Percentiles rank a stretch among this genome's conserved stretches.
Conservation (phyloP, 495 filamentous ascomycete genomes). For the Haplographium delicatum region DNA sequence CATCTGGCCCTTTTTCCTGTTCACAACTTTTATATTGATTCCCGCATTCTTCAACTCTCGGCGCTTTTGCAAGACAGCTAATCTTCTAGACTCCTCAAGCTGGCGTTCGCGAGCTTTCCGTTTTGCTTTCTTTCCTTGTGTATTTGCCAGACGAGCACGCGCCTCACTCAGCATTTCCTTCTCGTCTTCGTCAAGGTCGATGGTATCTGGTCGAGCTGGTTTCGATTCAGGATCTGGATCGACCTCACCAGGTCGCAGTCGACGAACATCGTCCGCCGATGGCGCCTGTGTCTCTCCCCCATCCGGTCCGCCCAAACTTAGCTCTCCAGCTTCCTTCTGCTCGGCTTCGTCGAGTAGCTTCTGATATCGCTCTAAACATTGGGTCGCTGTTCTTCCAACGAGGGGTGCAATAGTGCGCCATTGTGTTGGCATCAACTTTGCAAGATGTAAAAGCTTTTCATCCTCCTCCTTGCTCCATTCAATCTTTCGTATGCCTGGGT, state of each 20-base stretch:
- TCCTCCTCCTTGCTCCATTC: slow-evolving; percentile 99
- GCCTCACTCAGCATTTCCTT: slow-evolving; percentile 99
- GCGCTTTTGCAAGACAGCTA: slow-evolving; percentile 90
- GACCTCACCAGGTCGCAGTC: slow-evolving; percentile 84
- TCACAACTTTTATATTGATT: slow-evolving; percentile 96
- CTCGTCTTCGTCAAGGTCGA: slow-evolving; percentile 97
- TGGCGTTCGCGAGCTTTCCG: slow-evolving; percentile 93
- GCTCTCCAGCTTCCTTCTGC: slow-evolving; percentile 69
- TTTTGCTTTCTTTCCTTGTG: slow-evolving; percentile 98
- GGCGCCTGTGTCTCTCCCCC: slow-evolving; percentile 86
- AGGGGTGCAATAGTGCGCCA: slow-evolving; percentile 98
- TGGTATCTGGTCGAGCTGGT: slow-evolving; percentile 93
- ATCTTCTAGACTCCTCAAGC: slow-evolving; percentile 84
- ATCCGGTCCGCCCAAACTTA: slow-evolving; percentile 82
- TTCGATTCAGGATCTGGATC: slow-evolving; percentile 96
- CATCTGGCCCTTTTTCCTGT: slow-evolving; percentile 91
- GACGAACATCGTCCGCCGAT: slow-evolving; percentile 88
- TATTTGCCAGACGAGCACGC: slow-evolving; percentile 91
- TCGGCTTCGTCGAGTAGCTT: slow-evolving; percentile 95
- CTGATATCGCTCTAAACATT: slow-evolving; percentile 95
- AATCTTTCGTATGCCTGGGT: slow-evolving; percentile 94
- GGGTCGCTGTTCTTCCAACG: slow-evolving; percentile 91
- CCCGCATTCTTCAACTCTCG: slow-evolving; percentile 95
- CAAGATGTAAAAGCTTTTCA: slow-evolving; percentile 91
- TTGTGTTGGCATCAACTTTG: slow-evolving; percentile 98